These are phyloP conservation scores for Auriculariales sp. DNA, from an alignment of 768 basidiomycete species.

Conservation along the genomic window DNA sequence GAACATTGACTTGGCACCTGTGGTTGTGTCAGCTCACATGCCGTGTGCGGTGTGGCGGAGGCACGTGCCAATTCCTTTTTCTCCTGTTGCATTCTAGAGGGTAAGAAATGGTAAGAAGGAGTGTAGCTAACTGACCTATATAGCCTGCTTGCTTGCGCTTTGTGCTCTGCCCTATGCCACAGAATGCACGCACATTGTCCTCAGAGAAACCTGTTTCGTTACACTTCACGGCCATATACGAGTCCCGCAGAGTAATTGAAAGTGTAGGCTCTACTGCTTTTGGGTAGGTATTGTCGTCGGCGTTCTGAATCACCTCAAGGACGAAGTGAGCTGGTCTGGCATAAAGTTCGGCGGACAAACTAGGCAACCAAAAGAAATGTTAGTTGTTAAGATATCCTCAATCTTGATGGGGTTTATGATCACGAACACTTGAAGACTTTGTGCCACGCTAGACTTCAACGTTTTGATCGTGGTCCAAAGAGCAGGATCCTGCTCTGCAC, in stretches of 20 bases:
- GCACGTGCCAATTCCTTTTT: constrained; percentile 17
- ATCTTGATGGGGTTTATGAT: neutral
- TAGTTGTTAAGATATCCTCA: neutral
- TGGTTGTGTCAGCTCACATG: too few species aligned
- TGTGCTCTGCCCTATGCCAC: constrained; percentile 13
- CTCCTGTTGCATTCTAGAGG: constrained; percentile 7
- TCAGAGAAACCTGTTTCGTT: constrained; percentile 13
- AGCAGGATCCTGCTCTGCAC: neutral
- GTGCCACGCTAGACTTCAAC: neutral
- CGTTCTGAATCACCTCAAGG: constrained; percentile 16
- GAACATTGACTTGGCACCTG: constrained; percentile 17
- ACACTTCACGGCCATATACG: constrained; percentile 9
- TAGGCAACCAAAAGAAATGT: neutral
- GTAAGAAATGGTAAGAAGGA: neutral
- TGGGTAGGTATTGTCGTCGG: constrained; percentile 14
- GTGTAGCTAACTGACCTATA: constrained; percentile 5
- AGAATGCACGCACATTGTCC: constrained; percentile 13
- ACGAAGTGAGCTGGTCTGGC: constrained; percentile 15
- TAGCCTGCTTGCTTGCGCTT: constrained; percentile 8
- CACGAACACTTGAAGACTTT: neutral
- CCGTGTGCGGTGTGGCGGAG: too few species aligned
- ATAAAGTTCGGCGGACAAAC: constrained; percentile 11
- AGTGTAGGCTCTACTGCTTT: constrained; percentile 6
- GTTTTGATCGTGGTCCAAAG: neutral
- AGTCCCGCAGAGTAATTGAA: constrained; percentile 6